phyloP scores from a whole-genome alignment of 2,329 filamentous ascomycete genomes.

The Teratosphaeria gauchensis region DNA sequence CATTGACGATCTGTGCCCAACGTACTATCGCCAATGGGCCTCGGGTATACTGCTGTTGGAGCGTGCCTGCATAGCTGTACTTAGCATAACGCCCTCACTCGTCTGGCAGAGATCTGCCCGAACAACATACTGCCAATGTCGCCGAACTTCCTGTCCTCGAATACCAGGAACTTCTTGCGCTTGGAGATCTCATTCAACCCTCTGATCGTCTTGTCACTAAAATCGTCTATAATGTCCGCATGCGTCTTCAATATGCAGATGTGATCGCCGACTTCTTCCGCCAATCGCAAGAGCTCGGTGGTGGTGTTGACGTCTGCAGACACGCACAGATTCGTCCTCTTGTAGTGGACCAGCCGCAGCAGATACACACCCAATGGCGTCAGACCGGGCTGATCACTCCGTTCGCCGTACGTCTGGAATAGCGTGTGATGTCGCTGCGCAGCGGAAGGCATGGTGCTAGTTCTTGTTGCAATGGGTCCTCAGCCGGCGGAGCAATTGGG shows the following conservation, averaged over 20 bases:
- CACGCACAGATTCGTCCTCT: slow-evolving; percentile 44
- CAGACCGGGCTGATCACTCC: slow-evolving; percentile 33
- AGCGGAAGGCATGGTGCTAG: slow-evolving; percentile 5
- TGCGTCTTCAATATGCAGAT: slow-evolving; percentile 54
- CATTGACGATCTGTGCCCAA: slow-evolving; percentile 45
- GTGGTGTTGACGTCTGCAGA: slow-evolving; percentile 50
- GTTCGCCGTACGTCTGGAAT: slow-evolving; percentile 36
- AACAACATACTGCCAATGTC: slow-evolving; percentile 43
- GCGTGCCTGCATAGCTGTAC: slow-evolving; percentile 34
- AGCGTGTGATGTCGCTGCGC: slow-evolving; percentile 29
- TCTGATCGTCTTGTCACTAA: slow-evolving; percentile 45
- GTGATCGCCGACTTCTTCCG: slow-evolving; percentile 49
- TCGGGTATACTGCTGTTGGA: slow-evolving; percentile 45
- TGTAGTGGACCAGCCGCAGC: slow-evolving; percentile 39
- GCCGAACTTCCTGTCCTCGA: slow-evolving; percentile 47
- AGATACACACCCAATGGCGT: slow-evolving; percentile 40
- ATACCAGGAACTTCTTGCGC: slow-evolving; percentile 43
- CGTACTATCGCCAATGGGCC: slow-evolving; percentile 42
- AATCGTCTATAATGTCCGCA: slow-evolving; percentile 53
- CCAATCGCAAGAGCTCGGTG: slow-evolving; percentile 45
- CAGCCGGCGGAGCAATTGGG: background rate
- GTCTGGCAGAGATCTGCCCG: background rate
- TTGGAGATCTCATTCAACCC: slow-evolving; percentile 38
- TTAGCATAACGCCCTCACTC: background rate
- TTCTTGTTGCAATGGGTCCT: background rate